A percentile compares a stretch with the other conserved stretches of the same genome.
These are phyloP conservation scores for Venturia oleaginea DNA, from an alignment of 2,329 filamentous ascomycete genomes.

Conservation along the genomic window DNA sequence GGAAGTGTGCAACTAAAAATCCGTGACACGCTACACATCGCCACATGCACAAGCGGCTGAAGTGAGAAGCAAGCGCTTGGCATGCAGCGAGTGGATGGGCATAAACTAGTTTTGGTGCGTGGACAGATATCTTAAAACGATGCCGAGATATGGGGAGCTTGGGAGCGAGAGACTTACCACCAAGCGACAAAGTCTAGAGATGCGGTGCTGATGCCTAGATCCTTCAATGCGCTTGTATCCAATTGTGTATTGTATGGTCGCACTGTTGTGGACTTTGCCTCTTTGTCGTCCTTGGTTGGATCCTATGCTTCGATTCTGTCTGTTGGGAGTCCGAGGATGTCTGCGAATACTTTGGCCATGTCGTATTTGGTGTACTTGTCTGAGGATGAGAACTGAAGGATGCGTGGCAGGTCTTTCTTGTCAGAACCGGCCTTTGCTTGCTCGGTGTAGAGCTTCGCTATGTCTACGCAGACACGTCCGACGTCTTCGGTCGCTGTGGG, in stretches of 20 bases:
- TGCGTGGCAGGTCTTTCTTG: slow-evolving; percentile 50
- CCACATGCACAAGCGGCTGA: neutral
- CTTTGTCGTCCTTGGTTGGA: slow-evolving; percentile 61
- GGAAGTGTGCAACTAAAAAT: neutral
- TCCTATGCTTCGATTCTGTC: slow-evolving; percentile 49
- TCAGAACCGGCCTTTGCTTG: slow-evolving; percentile 23
- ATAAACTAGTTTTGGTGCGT: neutral
- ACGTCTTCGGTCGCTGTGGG: slow-evolving; percentile 87
- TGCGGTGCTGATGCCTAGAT: slow-evolving; percentile 64
- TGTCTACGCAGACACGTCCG: slow-evolving; percentile 65
- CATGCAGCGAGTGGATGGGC: neutral
- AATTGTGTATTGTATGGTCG: slow-evolving; percentile 84
- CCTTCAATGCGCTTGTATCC: slow-evolving; percentile 62
- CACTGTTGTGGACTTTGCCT: slow-evolving; percentile 57
- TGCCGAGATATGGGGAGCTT: neutral
- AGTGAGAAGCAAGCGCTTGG: neutral
- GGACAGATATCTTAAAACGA: neutral
- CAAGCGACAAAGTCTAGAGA: slow-evolving; percentile 70
- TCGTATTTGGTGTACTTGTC: slow-evolving; percentile 83
- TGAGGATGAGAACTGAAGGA: slow-evolving; percentile 81
- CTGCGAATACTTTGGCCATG: slow-evolving; percentile 68
- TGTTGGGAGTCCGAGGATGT: slow-evolving; percentile 67
- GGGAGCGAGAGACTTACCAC: slow-evolving; percentile 47
- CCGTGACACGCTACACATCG: slow-evolving; percentile 1
- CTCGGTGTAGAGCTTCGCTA: slow-evolving; percentile 58